A percentile compares a stretch with the other conserved stretches of the same genome.
These are phyloP conservation scores for Wickerhamiella allomyrinae DNA, from an alignment of 805 yeast species.

Conservation along the genomic window DNA sequence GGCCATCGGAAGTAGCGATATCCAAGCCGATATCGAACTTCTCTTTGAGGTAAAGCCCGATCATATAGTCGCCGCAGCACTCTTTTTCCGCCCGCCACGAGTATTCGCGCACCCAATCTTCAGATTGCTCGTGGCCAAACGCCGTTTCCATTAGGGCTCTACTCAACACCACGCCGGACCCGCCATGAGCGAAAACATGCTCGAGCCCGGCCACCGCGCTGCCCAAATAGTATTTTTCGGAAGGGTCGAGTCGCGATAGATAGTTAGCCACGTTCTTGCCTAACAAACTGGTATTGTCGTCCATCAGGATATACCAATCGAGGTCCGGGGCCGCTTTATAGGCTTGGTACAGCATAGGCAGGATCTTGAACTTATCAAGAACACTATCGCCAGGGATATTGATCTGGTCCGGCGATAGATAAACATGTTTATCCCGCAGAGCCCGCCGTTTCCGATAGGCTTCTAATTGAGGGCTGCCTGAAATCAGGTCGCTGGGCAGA, in stretches of 20 bases:
- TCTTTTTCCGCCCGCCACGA: constrained; percentile 10
- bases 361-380: constrained; percentile 13
- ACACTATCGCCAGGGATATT: constrained; percentile 11
- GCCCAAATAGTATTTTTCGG: constrained; percentile 12
- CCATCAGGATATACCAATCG: constrained; percentile 16
- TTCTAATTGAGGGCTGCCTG: constrained; percentile 10
- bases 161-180: constrained; percentile 17
- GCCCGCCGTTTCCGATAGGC: constrained; percentile 16
- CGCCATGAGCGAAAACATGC: constrained; percentile 14
- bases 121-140: constrained; percentile 6
- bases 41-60: constrained; percentile 14
- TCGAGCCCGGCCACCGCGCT: constrained; percentile 10
- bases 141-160: constrained; percentile 10
- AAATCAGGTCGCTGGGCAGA: constrained; percentile 4
- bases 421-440: constrained; percentile 15
- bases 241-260: constrained; percentile 10
- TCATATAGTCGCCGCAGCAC: constrained; percentile 20
- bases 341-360: constrained; percentile 19
- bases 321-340: constrained; percentile 12
- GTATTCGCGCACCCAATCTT: constrained; percentile 7
- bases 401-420: constrained; percentile 12
- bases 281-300: constrained; percentile 12
- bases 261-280: constrained; percentile 8
- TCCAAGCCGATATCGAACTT: constrained; percentile 7
- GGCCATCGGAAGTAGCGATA: constrained; percentile 11